Percentiles rank a stretch among this genome's conserved stretches.
These are phyloP conservation scores for Aspergillus saccharolyticus DNA, from an alignment of 495 filamentous ascomycete genomes.

Conservation along the genomic window DNA sequence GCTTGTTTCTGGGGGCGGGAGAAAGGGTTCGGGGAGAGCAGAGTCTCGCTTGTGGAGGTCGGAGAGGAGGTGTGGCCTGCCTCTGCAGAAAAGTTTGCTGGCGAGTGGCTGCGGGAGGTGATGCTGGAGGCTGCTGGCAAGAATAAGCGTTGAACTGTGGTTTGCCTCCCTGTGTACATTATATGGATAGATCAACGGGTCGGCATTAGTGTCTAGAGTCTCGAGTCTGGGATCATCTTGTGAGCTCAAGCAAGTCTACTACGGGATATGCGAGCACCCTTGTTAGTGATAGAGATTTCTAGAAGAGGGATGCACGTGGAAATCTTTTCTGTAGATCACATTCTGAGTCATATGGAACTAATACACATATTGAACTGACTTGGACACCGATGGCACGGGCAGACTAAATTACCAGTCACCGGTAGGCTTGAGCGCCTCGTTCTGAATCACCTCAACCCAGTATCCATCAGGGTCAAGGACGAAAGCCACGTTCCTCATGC, in stretches of 20 bases:
- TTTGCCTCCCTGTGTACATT: not conserved
- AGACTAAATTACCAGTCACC: not conserved
- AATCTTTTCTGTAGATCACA: not conserved
- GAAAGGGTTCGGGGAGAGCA: conserved; percentile 30
- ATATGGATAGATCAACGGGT: not conserved
- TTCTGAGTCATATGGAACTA: not conserved
- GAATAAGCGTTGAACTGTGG: not conserved
- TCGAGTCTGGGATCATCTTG: not conserved
- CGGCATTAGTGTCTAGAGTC: not conserved
- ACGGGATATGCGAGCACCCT: not conserved
- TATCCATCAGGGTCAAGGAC: conserved; percentile 88
- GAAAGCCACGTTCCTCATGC: conserved; percentile 95
- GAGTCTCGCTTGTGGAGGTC: conserved; percentile 18
- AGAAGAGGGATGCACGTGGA: too few relatives aligned
- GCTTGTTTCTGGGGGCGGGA: conserved; percentile 41
- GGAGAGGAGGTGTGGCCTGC: not conserved
- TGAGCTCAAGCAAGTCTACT: not conserved
- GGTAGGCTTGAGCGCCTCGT: conserved; percentile 46
- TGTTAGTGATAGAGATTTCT: too few relatives aligned
- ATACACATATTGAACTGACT: not conserved
- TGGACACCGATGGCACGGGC: not conserved
- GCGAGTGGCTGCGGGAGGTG: conserved; percentile 19
- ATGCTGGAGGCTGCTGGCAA: conserved; percentile 11
- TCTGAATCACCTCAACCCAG: conserved; percentile 87
- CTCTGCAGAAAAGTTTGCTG: conserved; percentile 12